These are phyloP conservation scores for Pholiota microspora DNA, from an alignment of 768 basidiomycete species.

Conservation along the genomic window DNA sequence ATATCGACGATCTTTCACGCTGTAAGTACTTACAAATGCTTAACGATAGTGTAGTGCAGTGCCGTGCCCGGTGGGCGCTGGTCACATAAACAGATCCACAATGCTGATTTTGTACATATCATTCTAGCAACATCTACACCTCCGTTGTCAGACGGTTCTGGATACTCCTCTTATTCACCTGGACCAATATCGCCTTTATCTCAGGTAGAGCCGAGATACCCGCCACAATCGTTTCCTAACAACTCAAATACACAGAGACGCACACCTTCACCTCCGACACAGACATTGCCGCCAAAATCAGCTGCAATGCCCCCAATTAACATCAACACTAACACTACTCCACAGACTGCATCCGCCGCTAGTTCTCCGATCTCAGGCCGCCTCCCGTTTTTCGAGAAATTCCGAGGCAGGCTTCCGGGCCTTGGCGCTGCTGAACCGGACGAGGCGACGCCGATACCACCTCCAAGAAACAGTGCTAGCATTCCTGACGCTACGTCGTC, in stretches of 20 bases:
- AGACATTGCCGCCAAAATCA: conserved; percentile 2
- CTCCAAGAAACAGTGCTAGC: neutral
- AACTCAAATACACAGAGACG: conserved; percentile 16
- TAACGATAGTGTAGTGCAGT: conserved; percentile 1
- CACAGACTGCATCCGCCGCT: conserved; percentile 16
- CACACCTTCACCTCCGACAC: conserved; percentile 25
- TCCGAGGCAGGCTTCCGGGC: conserved; percentile 19
- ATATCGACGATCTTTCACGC: conserved; percentile 41
- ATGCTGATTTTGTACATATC: conserved; percentile 6
- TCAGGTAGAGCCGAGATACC: conserved; percentile 17
- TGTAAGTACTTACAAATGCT: conserved; percentile 31
- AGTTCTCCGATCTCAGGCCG: conserved; percentile 26
- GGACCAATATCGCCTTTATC: conserved; percentile 39
- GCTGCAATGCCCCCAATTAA: conserved; percentile 15
- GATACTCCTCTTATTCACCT: conserved; percentile 43
- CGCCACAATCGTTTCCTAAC: neutral
- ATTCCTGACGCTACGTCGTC: neutral
- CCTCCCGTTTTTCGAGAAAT: conserved; percentile 59
- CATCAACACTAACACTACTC: conserved; percentile 3
- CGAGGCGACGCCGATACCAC: neutral
- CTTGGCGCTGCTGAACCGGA: neutral
- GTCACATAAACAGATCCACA: too few relatives aligned
- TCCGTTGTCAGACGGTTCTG: conserved; percentile 48
- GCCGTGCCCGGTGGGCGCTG: too few relatives aligned
- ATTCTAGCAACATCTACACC: conserved; percentile 35